Evolutionary conservation across 2,329 filamentous ascomycete genomes (phyloP).

Genomic region (Colletotrichum sidae): DNA sequence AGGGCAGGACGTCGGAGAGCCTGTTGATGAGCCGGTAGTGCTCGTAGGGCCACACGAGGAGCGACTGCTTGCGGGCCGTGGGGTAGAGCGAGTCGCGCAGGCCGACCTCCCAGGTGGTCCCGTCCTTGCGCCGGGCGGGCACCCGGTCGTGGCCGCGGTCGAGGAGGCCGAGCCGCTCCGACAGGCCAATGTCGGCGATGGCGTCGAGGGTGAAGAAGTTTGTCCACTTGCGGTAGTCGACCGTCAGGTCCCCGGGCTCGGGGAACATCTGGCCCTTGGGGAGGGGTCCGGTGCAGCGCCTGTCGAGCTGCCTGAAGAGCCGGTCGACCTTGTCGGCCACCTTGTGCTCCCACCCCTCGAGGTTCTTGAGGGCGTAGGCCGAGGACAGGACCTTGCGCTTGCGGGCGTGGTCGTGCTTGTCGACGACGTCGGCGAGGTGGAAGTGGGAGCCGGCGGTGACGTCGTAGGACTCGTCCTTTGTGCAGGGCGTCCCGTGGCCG

Average conservation of each 20-base stretch:
- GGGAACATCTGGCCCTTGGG: slow-evolving; percentile 43
- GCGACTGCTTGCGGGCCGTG: slow-evolving; percentile 61
- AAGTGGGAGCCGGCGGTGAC: slow-evolving; percentile 59
- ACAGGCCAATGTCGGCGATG: slow-evolving; percentile 67
- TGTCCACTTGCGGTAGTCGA: slow-evolving; percentile 63
- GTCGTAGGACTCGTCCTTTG: slow-evolving; percentile 61
- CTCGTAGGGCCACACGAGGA: slow-evolving; percentile 61
- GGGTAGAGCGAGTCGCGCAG: slow-evolving; percentile 64
- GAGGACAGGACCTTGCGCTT: slow-evolving; percentile 63
- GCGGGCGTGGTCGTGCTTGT: slow-evolving; percentile 62
- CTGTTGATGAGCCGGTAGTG: slow-evolving; percentile 62
- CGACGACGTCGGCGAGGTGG: slow-evolving; percentile 63
- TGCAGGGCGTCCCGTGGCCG: slow-evolving; percentile 61
- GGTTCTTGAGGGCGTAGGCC: slow-evolving; percentile 65
- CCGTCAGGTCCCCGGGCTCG: slow-evolving; percentile 52
- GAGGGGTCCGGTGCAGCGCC: slow-evolving; percentile 52
- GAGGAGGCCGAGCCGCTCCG: slow-evolving; percentile 62
- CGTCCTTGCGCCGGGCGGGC: slow-evolving; percentile 56
- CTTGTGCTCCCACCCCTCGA: slow-evolving; percentile 66
- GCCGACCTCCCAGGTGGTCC: slow-evolving; percentile 56
- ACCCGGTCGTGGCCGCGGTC: slow-evolving; percentile 60
- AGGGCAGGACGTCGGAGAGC: slow-evolving; percentile 58
- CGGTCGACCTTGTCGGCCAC: slow-evolving; percentile 62
- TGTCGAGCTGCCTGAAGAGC: slow-evolving; percentile 57
- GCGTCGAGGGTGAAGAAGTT: slow-evolving; percentile 69